Base-by-base conservation (phyloP, 2,329 filamentous ascomycete genomes). In the Claviceps pusilla region DNA sequence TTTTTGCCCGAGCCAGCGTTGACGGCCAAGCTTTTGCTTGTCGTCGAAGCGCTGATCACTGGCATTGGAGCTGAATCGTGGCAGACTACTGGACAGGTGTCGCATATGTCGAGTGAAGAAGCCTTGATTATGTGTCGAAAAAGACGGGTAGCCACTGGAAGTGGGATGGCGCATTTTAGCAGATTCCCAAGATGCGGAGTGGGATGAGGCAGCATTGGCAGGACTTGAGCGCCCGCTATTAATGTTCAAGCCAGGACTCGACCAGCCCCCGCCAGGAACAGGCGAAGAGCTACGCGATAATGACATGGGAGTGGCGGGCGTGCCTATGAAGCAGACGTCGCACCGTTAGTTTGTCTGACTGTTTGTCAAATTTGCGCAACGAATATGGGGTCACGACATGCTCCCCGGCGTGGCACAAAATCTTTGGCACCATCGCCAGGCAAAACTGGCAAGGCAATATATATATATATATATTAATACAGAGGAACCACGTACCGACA, bases 261-360 rank as follows among this genome's bases (percentile, higher is more conserved):
- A 82, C 90, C 91, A 96, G 62, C 89, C 89, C 65, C 88, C 89
- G 63, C 86, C 86, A 57, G 83, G 85, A 58, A 82, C 79, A 58
- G 90, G 91, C 54, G 89, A 95, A 51, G 90, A 88, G 65, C 88
- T 94, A 71, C 89, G 83, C 61, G 89, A 93, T 58, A 91, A 73
- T 61, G 87, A 87, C 90, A 95, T 95, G 63, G 73, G 71, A 60
- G 69, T 64, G 62, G 71, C 75, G 47, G 80, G 76, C 52, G 76
- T 82, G 64, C 78, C 76, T 78, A 68, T 24, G 31, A 68, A 43
- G 37, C 37, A 57, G 33, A 39, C 29, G n/a, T 45, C 29, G 7
- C 31, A 49, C 50, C 42, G 31, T 54, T 48, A 54, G 51, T 46
- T 52, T 50, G 55, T 54, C 52, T 52, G 48, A 48, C n/a, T 42